Evolutionary conservation across 129 eudicot species (phyloP).

Genomic region (Saposhnikovia divaricata): DNA sequence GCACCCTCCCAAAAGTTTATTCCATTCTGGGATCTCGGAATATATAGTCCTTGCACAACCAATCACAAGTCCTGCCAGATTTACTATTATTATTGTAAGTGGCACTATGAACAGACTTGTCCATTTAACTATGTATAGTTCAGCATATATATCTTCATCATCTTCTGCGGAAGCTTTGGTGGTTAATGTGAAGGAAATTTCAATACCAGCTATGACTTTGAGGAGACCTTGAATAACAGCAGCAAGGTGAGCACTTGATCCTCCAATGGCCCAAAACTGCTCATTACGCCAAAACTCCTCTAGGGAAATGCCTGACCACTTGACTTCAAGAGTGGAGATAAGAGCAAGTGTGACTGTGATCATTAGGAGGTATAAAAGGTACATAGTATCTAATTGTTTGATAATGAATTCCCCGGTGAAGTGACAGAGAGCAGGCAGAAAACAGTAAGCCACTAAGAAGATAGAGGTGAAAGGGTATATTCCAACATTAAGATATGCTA

Average conservation of each 20-base stretch:
- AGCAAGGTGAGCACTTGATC: constrained; percentile 76
- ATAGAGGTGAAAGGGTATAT: constrained; percentile 83
- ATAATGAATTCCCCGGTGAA: constrained; percentile 73
- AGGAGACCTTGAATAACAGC: constrained; percentile 91
- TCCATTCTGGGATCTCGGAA: constrained; percentile 77
- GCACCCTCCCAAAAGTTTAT: constrained; percentile 64
- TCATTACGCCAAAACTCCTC: constrained; percentile 89
- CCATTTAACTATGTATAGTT: constrained; percentile 66
- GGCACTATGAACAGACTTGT: constrained; percentile 68
- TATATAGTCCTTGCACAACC: constrained; percentile 62
- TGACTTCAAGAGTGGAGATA: constrained; percentile 76
- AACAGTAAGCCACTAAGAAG: constrained; percentile 64
- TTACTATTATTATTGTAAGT: constrained; percentile 51
- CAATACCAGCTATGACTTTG: constrained; percentile 74
- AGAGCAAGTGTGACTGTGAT: constrained; percentile 47
- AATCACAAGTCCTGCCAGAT: constrained; percentile 52
- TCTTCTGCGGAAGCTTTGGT: constrained; percentile 62
- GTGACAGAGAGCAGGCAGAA: constrained; percentile 76
- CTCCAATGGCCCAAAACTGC: constrained; percentile 90
- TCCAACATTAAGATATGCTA: constrained; percentile 73
- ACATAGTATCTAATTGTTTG: constrained; percentile 35
- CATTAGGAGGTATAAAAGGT: constrained; percentile 48
- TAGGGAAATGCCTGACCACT: constrained; percentile 78
- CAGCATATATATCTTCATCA: constrained; percentile 64
- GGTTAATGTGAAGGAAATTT: constrained; percentile 72